Evolutionary conservation across 805 yeast species (phyloP), one percentile per base, ranked within the genome.

Genomic region (Zygosaccharomyces kombuchaensis): DNA sequence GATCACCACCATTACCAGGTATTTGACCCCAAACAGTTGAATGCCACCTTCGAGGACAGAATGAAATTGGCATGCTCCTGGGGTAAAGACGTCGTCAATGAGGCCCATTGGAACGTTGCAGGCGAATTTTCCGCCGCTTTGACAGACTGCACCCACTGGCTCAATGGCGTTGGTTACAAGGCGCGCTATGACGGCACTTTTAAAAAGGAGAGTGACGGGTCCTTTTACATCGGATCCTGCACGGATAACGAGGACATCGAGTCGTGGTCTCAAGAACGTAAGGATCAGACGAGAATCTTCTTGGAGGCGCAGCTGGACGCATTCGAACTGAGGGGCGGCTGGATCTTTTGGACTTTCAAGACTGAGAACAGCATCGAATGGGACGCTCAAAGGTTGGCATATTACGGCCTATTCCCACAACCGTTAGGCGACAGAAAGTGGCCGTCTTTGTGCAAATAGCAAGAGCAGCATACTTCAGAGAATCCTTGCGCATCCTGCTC

Each of bases 291-390:
- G 38, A 81, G 96, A 65, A 74, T 70, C 56, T 88, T 74, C 62
- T 73, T 89, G 41, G 96, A 90, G 70, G 96, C 96, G 40, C 96
- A 90, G 73, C 70, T 90, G 60, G 96, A 90, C 62, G 87, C 96
- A 1, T 82, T 74, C 60, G 87, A 82, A 57, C 76, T 75, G 56
- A 75, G 80, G 47, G 76, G 73, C 29, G 98, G 98, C 26, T 90
- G 96, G 96, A 77, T 87, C 47, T 84, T 86, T 73, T 90, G 97
- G 97, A 79, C 84, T 65, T 89, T 87, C 84, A 90, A 89, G 74
- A 85, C 96, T 22, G 96, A 90, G 68, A 68, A 67, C 54, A 72
- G 87, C 16, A 63, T 83, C 44, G 96, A 90, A 65, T 90, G 97
- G 97, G 96, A 87, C 67, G 75, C 86, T 70, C 72, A 74, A 57